Base-by-base conservation (phyloP, 2,329 filamentous ascomycete species). In the Botryosphaeria agaves region DNA sequence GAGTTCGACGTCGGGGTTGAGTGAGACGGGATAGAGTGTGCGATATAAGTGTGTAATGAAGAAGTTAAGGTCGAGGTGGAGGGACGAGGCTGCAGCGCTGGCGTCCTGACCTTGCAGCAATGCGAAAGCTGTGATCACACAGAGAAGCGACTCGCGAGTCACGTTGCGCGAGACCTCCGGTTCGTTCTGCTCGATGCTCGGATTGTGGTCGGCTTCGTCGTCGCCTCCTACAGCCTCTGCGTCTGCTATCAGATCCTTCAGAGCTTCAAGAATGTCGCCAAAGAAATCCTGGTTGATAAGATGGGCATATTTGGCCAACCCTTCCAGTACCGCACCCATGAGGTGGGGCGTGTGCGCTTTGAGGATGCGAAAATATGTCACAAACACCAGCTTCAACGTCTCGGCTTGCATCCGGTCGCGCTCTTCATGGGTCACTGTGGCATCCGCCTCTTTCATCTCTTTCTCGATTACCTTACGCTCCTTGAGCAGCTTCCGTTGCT, bases 251-350 rank as follows among this genome's bases (percentile, higher is more conserved):
- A 98, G 69, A 39, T 98, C 89, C 52, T 92, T 91, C 23, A 98
- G 64, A 1, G 84, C 87, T 55, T 95, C 89, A 7, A 98, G 69
- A 18, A 98, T 66, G 48, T 98, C 89, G 17, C 87, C 89, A 45
- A 98, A 98, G 62, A 98, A 95, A 49, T 98, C 83, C 48, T 98
- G 84, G 58, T 98, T 98, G 64, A 98, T 98, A 35, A 98, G 67
- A 50, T 94, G 89, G 3, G 85, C 76, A 49, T 92, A 98, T 48
- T 84, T 84, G 30, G 87, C 85, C 14, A 98, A 61, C 17, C 89
- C 89, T 59, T 95, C 89, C 4, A 98, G 68, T 0, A 94, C 85
- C 9, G 87, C 85, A n/a, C 89, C 89, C 82, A 94, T 95, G 12
- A 98, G 69, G 40, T 78, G 72, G 9, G 82, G 76, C 15, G 72